These are phyloP conservation scores for Phytopythium boreale DNA, from an alignment of 352 stramenopile species.

Conservation along the genomic window DNA sequence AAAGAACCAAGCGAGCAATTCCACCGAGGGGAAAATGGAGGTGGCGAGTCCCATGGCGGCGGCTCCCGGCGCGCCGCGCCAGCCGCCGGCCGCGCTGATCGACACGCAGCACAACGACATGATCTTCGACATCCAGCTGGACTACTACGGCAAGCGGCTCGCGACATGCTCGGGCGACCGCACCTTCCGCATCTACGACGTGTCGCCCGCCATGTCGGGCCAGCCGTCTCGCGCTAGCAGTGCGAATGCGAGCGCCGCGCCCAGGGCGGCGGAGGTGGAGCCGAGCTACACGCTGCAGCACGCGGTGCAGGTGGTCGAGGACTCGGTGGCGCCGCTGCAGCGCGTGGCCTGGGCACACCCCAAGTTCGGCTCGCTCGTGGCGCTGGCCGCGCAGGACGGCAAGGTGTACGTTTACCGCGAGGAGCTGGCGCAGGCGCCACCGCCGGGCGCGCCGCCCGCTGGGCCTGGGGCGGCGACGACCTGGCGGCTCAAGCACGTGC, in stretches of 20 bases:
- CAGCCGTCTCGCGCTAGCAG: conserved; percentile 6
- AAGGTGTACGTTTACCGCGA: conserved; percentile 87
- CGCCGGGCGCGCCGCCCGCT: conserved; percentile 3
- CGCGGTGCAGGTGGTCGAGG: conserved; percentile 53
- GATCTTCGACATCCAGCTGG: conserved; percentile 88
- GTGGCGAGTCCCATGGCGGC: conserved; percentile 10
- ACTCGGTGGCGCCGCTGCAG: conserved; percentile 69
- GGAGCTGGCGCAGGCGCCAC: conserved; percentile 48
- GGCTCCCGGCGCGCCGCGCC: conserved; percentile 12
- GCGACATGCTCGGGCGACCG: conserved; percentile 79
- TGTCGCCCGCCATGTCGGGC: conserved; percentile 45
- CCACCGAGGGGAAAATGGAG: conserved; percentile 12
- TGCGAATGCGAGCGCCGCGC: conserved; percentile 14
- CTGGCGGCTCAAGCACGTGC: conserved; percentile 76
- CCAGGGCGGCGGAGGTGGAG: not conserved
- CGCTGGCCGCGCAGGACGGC: conserved; percentile 74
- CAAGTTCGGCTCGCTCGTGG: conserved; percentile 80
- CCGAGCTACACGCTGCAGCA: conserved; percentile 37
- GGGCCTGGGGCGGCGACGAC: conserved; percentile 38
- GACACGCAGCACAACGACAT: conserved; percentile 89
- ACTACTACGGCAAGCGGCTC: conserved; percentile 86
- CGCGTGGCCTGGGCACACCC: conserved; percentile 84
- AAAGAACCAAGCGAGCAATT: not conserved
- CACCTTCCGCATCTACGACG: conserved; percentile 84
- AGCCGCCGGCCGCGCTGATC: conserved; percentile 56